Evolutionary conservation across 2,329 filamentous ascomycete genomes (phyloP), one percentile per base, ranked within the genome.

Genomic region (Diaporthe eres): DNA sequence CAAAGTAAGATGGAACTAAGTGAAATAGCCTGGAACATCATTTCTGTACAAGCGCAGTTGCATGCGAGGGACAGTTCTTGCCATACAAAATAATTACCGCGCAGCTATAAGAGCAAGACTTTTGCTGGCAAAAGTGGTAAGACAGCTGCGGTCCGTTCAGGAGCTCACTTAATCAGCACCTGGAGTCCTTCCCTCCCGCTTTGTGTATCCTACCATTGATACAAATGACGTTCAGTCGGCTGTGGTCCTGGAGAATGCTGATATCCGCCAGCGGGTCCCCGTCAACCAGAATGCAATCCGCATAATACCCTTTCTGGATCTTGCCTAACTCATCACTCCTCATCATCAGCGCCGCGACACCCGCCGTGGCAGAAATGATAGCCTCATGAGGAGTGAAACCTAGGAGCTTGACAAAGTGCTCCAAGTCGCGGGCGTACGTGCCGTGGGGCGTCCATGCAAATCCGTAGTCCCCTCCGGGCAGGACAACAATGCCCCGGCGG

Each of bases 141-240:
- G 17, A 22, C 8, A 3, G 19, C 17, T 17, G 2, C 3, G 19
- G 8, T 19, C 44, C 17, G 17, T 0, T 2, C 8, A 19, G 17
- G 7, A 8, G 17, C 0, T 3, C 25, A 6, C 4, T 17, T 28
- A 31, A 8, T 47, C 6, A 58, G 1, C 4, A 49, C 13, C 17
- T 34, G 42, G 2, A 13, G 25, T 75, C 75, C 67, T 60, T 51
- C 19, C 51, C n/a, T 34, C 17, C 67, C 0, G 55, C 73, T 34
- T 88, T 88, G 76, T 87, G 85, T 15, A 88, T 81, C 6, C 86
- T 80, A 0, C 87, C 87, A 74, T 88, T 88, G 76, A 88, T 87
- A 73, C 86, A 81, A 42, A 88, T 88, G 22, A 87, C 79, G 75
- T 87, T 84, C 28, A 88, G 76, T 77, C 83, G 85, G 19, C 82